Evolutionary conservation across 2,329 filamentous ascomycete genomes (phyloP).

Genomic region (Botryotinia globosa): DNA sequence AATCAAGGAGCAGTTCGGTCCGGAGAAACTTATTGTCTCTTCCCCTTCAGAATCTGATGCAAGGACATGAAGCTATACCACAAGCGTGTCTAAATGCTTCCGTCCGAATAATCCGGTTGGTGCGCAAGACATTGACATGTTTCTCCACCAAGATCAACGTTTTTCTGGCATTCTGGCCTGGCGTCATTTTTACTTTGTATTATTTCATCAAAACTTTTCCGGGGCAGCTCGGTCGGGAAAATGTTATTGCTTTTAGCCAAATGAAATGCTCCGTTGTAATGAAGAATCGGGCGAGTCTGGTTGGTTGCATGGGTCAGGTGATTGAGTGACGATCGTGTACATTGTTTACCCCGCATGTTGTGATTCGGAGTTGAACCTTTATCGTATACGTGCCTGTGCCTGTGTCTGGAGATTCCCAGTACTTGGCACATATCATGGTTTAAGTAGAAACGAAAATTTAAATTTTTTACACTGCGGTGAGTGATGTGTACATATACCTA

Average conservation of each 20-base stretch:
- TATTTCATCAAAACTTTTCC: background rate
- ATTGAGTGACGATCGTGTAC: slow-evolving; percentile 8
- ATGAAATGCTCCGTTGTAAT: background rate
- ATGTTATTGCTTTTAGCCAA: slow-evolving; percentile 12
- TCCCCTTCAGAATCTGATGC: background rate
- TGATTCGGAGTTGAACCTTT: background rate
- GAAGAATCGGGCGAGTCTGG: background rate
- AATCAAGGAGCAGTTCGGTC: background rate
- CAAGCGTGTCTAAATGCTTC: slow-evolving; percentile 2
- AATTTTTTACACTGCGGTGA: background rate
- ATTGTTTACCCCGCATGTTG: slow-evolving; percentile 9
- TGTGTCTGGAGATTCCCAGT: background rate
- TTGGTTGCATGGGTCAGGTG: background rate
- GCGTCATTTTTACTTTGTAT: slow-evolving; percentile 1
- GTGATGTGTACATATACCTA: background rate
- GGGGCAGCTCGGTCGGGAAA: slow-evolving; percentile 3
- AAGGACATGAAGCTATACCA: slow-evolving; percentile 2
- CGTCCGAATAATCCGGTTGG: slow-evolving; percentile 17
- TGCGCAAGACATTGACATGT: slow-evolving; percentile 12
- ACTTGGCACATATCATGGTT: background rate
- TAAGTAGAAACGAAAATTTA: background rate
- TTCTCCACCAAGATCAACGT: slow-evolving; percentile 4
- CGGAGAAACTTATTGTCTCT: slow-evolving; percentile 11
- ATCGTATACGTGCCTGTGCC: background rate
- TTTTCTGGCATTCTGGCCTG: background rate